Percentiles rank a stretch among this genome's conserved stretches.
Evolutionary conservation across 169 alveolate species (phyloP).

Genomic region (Cytauxzoon felis): DNA sequence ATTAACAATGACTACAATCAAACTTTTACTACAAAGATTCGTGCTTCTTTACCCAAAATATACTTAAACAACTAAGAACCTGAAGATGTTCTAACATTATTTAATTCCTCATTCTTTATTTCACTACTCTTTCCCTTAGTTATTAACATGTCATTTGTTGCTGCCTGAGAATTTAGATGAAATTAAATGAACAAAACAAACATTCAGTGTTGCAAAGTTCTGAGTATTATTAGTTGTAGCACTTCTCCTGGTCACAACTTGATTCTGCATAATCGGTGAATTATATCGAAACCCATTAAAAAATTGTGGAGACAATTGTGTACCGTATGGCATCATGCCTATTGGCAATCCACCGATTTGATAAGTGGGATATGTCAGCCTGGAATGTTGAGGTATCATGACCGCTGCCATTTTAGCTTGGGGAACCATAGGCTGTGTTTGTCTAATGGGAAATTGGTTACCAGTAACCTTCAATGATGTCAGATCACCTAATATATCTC

Average conservation of each 20-base stretch:
- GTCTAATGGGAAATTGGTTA: constrained; percentile 29
- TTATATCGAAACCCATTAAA: constrained; percentile 8
- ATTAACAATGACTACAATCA: no score
- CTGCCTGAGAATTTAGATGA: not conserved
- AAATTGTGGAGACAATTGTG: constrained; percentile 46
- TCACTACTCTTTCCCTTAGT: not conserved
- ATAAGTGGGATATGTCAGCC: constrained; percentile 42
- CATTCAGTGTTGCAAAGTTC: not conserved
- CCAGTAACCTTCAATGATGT: not conserved
- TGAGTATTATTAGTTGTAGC: not conserved
- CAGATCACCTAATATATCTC: constrained; percentile 47
- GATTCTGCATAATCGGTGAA: constrained; percentile 6
- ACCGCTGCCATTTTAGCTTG: constrained; percentile 24
- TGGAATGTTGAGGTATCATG: constrained; percentile 35
- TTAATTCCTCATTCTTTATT: no score
- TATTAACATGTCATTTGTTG: not conserved
- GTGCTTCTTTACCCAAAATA: no score
- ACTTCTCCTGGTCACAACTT: constrained; percentile 13
- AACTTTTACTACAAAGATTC: no score
- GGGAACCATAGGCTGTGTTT: constrained; percentile 30
- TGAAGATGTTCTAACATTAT: no score
- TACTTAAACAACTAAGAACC: no score
- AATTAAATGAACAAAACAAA: not conserved
- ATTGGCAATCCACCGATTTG: constrained; percentile 45
- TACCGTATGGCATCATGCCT: constrained; percentile 42